phyloP scores from a whole-genome alignment of 176 grass and related monocot species.

The Oryza officinalis region DNA sequence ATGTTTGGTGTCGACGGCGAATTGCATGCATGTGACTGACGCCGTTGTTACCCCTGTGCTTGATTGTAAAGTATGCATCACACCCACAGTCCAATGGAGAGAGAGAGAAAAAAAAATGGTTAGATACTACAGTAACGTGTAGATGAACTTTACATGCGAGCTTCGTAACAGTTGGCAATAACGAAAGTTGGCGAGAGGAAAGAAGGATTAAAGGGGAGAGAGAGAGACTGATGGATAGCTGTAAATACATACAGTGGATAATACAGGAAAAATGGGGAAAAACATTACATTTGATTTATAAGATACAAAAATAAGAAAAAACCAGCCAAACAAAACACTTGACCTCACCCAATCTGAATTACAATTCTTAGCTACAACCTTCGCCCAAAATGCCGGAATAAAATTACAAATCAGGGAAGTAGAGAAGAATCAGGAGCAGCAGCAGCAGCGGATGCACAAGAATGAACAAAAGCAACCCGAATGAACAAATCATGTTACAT shows the following conservation, averaged over 20 bases:
- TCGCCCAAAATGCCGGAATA: conserved; percentile 47
- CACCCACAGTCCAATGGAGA: neutral
- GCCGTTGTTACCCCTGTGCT: neutral
- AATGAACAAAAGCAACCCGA: conserved; percentile 34
- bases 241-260: neutral
- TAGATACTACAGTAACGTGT: neutral
- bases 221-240: neutral
- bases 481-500: conserved; percentile 46
- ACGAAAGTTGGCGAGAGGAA: neutral
- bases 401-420: conserved; percentile 56
- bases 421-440: conserved; percentile 26
- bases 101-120: neutral
- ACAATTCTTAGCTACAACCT: conserved; percentile 57
- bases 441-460: conserved; percentile 40
- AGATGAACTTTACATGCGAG: neutral
- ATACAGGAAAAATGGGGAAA: neutral
- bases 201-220: neutral
- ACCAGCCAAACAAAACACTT: conserved; percentile 35
- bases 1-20: conserved; percentile 20
- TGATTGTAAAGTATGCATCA: neutral
- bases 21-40: conserved; percentile 39
- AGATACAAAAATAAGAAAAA: conserved; percentile 34
- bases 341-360: conserved; percentile 59
- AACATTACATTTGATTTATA: conserved; percentile 22
- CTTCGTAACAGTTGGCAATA: conserved; percentile 2